phyloP scores from a whole-genome alignment of 2,329 filamentous ascomycete genomes.

The Thielaviopsis musarum region DNA sequence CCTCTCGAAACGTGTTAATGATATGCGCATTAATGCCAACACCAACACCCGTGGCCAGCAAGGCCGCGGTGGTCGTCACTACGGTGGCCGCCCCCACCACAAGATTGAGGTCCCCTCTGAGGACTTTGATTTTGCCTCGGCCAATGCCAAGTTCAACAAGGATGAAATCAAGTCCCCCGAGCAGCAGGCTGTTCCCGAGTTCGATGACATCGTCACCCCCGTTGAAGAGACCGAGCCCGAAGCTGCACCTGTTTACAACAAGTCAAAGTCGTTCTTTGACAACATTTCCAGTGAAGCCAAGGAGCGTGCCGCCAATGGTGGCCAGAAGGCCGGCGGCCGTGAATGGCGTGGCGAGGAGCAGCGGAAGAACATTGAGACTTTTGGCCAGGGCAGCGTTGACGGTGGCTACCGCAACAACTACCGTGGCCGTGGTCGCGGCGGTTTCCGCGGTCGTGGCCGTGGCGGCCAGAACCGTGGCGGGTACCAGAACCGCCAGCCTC shows the following conservation, averaged over 20 bases:
- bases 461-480: conserved; percentile 23
- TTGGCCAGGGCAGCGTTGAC: conserved; percentile 91
- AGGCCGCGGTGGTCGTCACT: conserved; percentile 28
- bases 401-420: conserved; percentile 58
- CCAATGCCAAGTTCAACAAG: conserved; percentile 32
- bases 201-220: conserved; percentile 49
- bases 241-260: conserved; percentile 57
- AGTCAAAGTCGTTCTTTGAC: conserved; percentile 83
- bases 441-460: conserved; percentile 29
- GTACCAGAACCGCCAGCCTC: conserved; percentile 11
- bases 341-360: conserved; percentile 89
- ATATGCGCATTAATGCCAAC: conserved; percentile 52
- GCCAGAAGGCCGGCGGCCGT: conserved; percentile 54
- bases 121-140: conserved; percentile 74
- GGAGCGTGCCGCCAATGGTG: conserved; percentile 61
- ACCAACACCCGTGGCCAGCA: conserved; percentile 30
- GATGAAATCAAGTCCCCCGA: conserved; percentile 14
- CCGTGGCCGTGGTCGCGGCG: conserved; percentile 61
- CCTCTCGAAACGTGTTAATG: conserved; percentile 55
- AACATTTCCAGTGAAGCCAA: conserved; percentile 92
- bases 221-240: conserved; percentile 26
- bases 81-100: conserved; percentile 25
- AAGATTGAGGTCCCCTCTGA: conserved; percentile 80
- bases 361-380: conserved; percentile 92
- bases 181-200: conserved; percentile 26